These are phyloP conservation scores for Kwoniella pini DNA, from an alignment of 768 basidiomycete species.

Conservation along the genomic window DNA sequence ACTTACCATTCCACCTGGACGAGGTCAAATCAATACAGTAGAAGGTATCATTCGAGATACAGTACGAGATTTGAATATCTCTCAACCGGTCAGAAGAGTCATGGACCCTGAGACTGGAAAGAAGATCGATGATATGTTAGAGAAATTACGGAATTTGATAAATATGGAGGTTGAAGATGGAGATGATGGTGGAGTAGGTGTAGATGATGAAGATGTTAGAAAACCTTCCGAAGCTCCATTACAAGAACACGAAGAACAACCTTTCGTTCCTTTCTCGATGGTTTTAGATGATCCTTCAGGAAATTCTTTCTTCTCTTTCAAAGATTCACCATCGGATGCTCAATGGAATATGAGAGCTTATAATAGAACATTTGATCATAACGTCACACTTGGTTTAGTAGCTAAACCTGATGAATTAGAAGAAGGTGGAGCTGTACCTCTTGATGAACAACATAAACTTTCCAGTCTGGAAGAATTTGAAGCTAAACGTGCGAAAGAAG, in stretches of 20 bases:
- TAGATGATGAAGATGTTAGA: slow-evolving; percentile 60
- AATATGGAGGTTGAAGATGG: slow-evolving; percentile 48
- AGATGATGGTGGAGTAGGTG: slow-evolving; percentile 63
- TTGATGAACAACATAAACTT: slow-evolving; percentile 44
- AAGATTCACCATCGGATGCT: slow-evolving; percentile 81
- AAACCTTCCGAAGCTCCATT: slow-evolving; percentile 54
- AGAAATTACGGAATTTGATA: slow-evolving; percentile 54
- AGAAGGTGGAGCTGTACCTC: slow-evolving; percentile 41
- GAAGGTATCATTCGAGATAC: slow-evolving; percentile 88
- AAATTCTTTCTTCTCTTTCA: slow-evolving; percentile 93
- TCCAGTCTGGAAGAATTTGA: slow-evolving; percentile 39
- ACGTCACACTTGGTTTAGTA: slow-evolving; percentile 73
- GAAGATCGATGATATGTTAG: slow-evolving; percentile 76
- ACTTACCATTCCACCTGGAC: slow-evolving; percentile 79
- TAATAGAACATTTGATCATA: slow-evolving; percentile 75
- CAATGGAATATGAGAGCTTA: slow-evolving; percentile 90
- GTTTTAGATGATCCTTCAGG: slow-evolving; percentile 90
- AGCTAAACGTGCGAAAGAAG: slow-evolving; percentile 25
- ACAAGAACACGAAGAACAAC: slow-evolving; percentile 55
- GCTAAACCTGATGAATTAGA: slow-evolving; percentile 51
- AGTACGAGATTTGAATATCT: slow-evolving; percentile 71
- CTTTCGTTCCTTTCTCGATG: slow-evolving; percentile 75
- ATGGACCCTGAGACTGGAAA: slow-evolving; percentile 71
- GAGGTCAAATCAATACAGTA: slow-evolving; percentile 93
- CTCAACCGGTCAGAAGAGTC: slow-evolving; percentile 75